Base-by-base conservation (phyloP, 75 land plant genomes). In the Cryptomeria japonica region DNA sequence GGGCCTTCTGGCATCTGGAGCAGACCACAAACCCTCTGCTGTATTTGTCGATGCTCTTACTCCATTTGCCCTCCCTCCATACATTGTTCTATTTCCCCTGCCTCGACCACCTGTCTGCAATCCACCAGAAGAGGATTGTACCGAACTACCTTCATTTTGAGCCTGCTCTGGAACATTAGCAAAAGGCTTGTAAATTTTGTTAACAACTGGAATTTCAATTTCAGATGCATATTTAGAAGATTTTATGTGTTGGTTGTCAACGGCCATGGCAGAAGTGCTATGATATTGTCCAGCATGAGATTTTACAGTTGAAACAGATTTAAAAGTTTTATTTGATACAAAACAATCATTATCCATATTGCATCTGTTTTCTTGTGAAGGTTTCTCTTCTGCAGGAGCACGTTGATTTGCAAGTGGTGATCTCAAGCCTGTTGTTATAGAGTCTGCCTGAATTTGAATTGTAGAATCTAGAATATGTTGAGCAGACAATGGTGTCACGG, bases 71-170 rank as follows among this genome's bases (percentile, higher is more conserved):
- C 80, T 93, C 36, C 58, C 89, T 72, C 86, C 73, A 87, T 89
- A 90, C 10, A 87, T 79, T 75, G 39, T 73, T 86, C 88, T 93
- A 85, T 80, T 92, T 19, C 90, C 91, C 47, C 87, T 89, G 41
- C 87, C 87, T 75, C 88, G 89, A 85, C 90, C 86, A 79, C 68
- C 49, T 85, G 64, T 41, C 39, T 68, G 91, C 68, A 85, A 73
- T 39, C 87, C 86, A 76, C 68, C 64, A 16, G 90, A 79, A 83
- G 86, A 41, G 14, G 70, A 56, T 58, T 61, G 80, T 70, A 84
- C 82, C 47, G 87, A 72, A 51, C 51, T 25, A 18, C 53, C 18
- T 80, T 58, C 87, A 76, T 19, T 56, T 68, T 83, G 88, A 36
- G 53, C 56, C 55, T 44, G 88, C 41, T 42, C 86, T 77, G 83